Base-by-base conservation (phyloP, 2,329 filamentous ascomycete genomes). In the Claviceps citrina region DNA sequence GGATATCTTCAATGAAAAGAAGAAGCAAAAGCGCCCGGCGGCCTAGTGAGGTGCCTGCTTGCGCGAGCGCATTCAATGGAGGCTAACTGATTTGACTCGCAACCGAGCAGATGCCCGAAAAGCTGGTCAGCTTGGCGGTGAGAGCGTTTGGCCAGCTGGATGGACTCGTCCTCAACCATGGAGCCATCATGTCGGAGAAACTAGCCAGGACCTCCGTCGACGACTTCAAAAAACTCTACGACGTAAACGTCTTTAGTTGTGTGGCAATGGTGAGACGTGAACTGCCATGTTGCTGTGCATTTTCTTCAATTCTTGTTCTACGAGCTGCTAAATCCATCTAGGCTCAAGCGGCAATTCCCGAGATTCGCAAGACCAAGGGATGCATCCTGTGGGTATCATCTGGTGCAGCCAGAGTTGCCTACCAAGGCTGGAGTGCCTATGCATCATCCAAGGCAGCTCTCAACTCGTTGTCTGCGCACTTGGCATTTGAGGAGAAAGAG, bases 91-190 rank as follows among this genome's bases (percentile, higher is more conserved):
- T 9, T 24, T 8, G 22, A 13, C 10, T 7, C 18, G 7, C 9
- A n/a, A 27, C 16, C 15, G 24, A 19, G 13, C 41, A 73, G 70
- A 59, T 81, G 22, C 71, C 75, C 4, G 58, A 68, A 1, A 72
- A 72, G 53, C 71, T 81, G 4, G 73, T 84, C 4, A 66, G 78
- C 3, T 61, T 77, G 1, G 81, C 86, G 0, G 53, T 81, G 9
- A 62, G 71, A 22, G 63, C 71, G 0, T 96, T 84, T 57, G 80
- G 78, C 8, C 67, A 65, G 36, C 61, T 98, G 4, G 86, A 98
- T 54, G 81, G 78, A 1, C 57, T 98, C 33, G 75, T 98, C 10
- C 64, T 96, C 45, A 96, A 96, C 58, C 91, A 98, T 55, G 87
- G 86, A 16, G 67, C 77, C 1, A 62, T 98, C 33, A 71, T 76